These are phyloP conservation scores for Saccharomycopsis oosterbeekiorum DNA, from an alignment of 805 yeast species.

Conservation along the genomic window DNA sequence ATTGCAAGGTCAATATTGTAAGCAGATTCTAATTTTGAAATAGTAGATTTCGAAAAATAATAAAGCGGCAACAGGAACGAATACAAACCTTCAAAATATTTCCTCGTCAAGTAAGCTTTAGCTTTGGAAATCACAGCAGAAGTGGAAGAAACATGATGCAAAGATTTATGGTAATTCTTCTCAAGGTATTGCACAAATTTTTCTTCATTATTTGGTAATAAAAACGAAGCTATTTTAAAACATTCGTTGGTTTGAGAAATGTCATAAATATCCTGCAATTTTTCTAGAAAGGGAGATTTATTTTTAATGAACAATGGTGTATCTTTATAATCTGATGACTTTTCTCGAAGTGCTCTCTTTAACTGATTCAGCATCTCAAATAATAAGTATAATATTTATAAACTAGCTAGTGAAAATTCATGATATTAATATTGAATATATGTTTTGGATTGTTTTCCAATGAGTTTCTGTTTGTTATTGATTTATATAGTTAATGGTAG, in stretches of 20 bases:
- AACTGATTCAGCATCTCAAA: not conserved
- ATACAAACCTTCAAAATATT: conserved; percentile 11
- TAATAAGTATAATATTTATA: not conserved
- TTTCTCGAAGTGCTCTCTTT: not conserved
- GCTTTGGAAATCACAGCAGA: not conserved
- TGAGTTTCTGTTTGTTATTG: not conserved
- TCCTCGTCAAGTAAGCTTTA: not conserved
- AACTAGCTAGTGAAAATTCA: not conserved
- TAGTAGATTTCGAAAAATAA: conserved; percentile 13
- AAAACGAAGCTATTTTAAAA: not conserved
- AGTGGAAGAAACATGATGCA: not conserved
- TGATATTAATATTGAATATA: too few species aligned
- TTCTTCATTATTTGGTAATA: not conserved
- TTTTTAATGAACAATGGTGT: not conserved
- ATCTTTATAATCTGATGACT: not conserved
- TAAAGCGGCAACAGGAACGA: conserved; percentile 9
- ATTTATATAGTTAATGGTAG: too few species aligned
- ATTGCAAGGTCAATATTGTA: not conserved
- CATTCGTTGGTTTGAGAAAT: not conserved
- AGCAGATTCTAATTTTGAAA: conserved; percentile 13
- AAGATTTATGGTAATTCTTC: not conserved
- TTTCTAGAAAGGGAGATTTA: not conserved
- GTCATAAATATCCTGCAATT: not conserved
- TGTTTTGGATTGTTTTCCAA: too few species aligned
- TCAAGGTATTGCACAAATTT: too few species aligned